A percentile compares a stretch with the other conserved stretches of the same genome.
These are phyloP conservation scores for Discostella stelligera DNA, from an alignment of 352 stramenopile genomes.

Conservation along the genomic window DNA sequence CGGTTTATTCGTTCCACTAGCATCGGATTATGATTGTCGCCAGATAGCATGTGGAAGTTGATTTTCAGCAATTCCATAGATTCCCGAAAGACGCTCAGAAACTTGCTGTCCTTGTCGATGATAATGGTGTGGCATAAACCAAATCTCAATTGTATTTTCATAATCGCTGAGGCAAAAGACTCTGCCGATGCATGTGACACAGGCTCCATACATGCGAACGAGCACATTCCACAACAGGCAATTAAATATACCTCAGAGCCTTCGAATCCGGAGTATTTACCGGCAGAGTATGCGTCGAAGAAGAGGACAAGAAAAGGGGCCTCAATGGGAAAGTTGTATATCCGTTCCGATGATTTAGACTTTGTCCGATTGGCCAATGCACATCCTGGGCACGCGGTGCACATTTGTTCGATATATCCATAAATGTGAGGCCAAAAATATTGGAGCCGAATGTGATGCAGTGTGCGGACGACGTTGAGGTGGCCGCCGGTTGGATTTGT, in stretches of 20 bases:
- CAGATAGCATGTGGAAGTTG: no score
- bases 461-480: no score
- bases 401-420: slow-evolving; percentile 1
- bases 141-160: not conserved
- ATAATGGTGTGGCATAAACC: slow-evolving; percentile 17
- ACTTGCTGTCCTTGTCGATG: slow-evolving; percentile 16
- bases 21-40: no score
- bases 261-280: no score
- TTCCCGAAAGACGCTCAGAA: slow-evolving; percentile 11
- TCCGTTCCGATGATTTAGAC: no score
- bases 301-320: slow-evolving; percentile 2
- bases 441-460: no score
- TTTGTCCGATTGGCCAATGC: not conserved
- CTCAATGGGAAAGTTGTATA: slow-evolving; percentile 17
- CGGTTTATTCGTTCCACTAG: no score
- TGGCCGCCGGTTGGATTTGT: slow-evolving; percentile 26
- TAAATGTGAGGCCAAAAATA: no score
- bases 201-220: no score
- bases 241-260: not conserved
- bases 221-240: not conserved
- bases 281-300: slow-evolving; percentile 16
- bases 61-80: slow-evolving; percentile 6
- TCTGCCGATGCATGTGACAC: not conserved
- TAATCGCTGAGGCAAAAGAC: slow-evolving; percentile 12
- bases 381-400: slow-evolving; percentile 13